A percentile compares a stretch with the other conserved stretches of the same genome.
Evolutionary conservation across 106 monocot genomes (phyloP).

Genomic region (Dendrobium catenatum): DNA sequence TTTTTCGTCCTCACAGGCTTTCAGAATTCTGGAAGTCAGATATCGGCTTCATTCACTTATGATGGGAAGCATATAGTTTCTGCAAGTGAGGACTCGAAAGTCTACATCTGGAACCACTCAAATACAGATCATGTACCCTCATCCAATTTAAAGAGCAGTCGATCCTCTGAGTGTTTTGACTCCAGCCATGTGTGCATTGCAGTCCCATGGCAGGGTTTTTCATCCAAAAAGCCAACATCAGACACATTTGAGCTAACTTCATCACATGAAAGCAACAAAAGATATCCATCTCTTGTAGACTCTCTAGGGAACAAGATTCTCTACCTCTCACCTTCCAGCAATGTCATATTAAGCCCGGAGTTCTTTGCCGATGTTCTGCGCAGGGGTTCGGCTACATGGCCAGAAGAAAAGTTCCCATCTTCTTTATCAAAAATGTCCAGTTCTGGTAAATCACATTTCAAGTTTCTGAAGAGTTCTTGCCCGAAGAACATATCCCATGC

Average conservation of each 20-base stretch:
- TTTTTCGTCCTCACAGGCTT: conserved; percentile 16
- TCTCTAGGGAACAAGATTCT: neutral
- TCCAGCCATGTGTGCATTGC: conserved; percentile 29
- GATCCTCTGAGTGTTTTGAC: conserved; percentile 29
- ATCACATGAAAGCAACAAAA: neutral
- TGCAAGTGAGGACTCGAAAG: conserved; percentile 31
- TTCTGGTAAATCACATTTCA: conserved; percentile 6
- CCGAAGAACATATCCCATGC: conserved; percentile 10
- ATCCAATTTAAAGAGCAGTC: conserved; percentile 9
- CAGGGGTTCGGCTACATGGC: conserved; percentile 36
- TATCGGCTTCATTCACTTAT: conserved; percentile 41
- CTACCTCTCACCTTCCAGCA: conserved; percentile 17
- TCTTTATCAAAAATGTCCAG: neutral
- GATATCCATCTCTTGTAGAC: neutral
- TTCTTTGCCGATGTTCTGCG: conserved; percentile 13
- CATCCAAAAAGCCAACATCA: neutral
- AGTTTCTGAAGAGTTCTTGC: conserved; percentile 19
- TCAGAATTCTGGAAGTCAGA: conserved; percentile 25
- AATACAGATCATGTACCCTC: neutral
- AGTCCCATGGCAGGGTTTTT: conserved; percentile 30
- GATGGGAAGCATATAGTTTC: conserved; percentile 49
- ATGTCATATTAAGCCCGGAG: conserved; percentile 42
- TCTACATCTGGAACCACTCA: conserved; percentile 50
- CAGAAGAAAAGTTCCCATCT: conserved; percentile 38
- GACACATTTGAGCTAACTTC: neutral